Percentiles rank a stretch among this genome's conserved stretches.
Conservation (phyloP, 345 rosid genomes). For the Punica granatum region DNA sequence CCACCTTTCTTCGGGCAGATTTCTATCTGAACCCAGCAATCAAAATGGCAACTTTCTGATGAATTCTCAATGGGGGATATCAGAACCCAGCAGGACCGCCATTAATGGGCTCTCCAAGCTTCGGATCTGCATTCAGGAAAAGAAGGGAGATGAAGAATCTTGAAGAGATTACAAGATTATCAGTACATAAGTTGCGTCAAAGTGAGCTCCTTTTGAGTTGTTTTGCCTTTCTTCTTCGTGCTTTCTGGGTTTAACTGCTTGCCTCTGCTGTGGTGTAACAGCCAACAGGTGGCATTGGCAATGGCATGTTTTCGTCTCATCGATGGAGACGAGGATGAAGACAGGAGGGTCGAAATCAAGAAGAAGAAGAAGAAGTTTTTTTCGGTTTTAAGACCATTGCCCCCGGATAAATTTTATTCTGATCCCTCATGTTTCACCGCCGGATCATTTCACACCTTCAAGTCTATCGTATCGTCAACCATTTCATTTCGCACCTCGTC, state of each 20-base stretch:
- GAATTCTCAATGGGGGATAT: background rate
- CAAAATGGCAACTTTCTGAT: background rate
- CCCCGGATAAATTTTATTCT: no score
- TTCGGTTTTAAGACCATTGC: no score
- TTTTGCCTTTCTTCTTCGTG: background rate
- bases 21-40: background rate
- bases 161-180: background rate
- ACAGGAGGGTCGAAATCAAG: no score
- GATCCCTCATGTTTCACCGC: no score
- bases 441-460: no score
- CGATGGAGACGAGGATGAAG: no score
- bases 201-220: background rate
- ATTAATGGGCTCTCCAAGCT: background rate
- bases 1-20: no score
- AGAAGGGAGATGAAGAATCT: background rate
- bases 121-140: background rate
- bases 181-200: background rate
- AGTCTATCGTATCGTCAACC: no score
- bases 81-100: background rate
- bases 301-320: constrained; percentile 1
- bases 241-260: background rate
- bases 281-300: background rate
- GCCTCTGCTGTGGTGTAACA: background rate
- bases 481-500: no score
- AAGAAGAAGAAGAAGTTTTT: no score